phyloP scores from a whole-genome alignment of 805 yeast genomes.

The Ogataea minuta region DNA sequence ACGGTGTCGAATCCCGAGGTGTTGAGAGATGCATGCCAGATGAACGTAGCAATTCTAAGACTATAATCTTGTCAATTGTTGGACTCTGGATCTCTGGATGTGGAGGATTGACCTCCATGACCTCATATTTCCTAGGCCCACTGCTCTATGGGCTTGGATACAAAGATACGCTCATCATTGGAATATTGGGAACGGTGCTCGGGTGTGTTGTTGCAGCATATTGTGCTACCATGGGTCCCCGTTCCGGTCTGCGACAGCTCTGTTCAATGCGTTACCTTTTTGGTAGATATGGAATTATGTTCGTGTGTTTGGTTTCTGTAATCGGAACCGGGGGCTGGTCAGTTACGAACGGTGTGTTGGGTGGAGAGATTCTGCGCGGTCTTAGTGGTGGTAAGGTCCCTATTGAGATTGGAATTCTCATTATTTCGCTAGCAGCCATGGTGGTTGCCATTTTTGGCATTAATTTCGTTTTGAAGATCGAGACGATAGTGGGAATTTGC shows the following conservation, averaged over 20 bases:
- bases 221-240: slow-evolving; percentile 84
- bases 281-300: slow-evolving; percentile 83
- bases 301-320: slow-evolving; percentile 68
- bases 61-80: slow-evolving; percentile 42
- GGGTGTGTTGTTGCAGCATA: slow-evolving; percentile 82
- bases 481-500: slow-evolving; percentile 65
- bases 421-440: slow-evolving; percentile 63
- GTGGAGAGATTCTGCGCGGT: slow-evolving; percentile 76
- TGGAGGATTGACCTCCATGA: slow-evolving; percentile 88
- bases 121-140: slow-evolving; percentile 77
- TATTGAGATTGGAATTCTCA: slow-evolving; percentile 68
- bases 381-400: slow-evolving; percentile 67
- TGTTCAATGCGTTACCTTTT: slow-evolving; percentile 75
- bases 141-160: slow-evolving; percentile 67
- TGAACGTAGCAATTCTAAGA: slow-evolving; percentile 36
- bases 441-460: slow-evolving; percentile 77
- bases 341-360: slow-evolving; percentile 84
- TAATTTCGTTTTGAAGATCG: slow-evolving; percentile 64
- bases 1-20: slow-evolving; percentile 74
- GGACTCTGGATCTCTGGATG: slow-evolving; percentile 86
- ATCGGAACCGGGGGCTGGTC: slow-evolving; percentile 90
- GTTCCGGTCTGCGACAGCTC: slow-evolving; percentile 89
- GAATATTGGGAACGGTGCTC: slow-evolving; percentile 57
- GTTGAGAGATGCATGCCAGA: slow-evolving; percentile 71
- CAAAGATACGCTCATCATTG: slow-evolving; percentile 58